Base-by-base conservation (phyloP, 495 filamentous ascomycete species). In the Acidiella bohemica region DNA sequence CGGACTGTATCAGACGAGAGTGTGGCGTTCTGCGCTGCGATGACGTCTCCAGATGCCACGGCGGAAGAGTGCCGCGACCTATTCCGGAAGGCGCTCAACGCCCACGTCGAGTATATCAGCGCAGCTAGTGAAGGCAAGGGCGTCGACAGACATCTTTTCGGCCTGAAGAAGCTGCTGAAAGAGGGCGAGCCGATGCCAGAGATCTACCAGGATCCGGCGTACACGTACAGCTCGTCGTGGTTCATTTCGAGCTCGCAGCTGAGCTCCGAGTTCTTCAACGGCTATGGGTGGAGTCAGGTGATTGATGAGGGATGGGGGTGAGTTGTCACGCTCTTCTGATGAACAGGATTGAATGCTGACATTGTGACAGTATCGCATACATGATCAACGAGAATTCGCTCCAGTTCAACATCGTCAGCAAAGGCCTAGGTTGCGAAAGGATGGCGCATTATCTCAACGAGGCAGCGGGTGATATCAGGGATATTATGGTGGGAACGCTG, bases 321-420 rank as follows among this genome's bases (percentile, higher is more conserved):
- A 52, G 57, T 56, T 14, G 22, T 42, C 14, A 22, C 17, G 33
- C 7, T 33, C 13, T n/a, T n/a, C n/a, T n/a, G n/a, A n/a, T n/a
- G n/a, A n/a, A n/a, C n/a, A n/a, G n/a, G n/a, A 50, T 18, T 26
- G 22, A 24, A 32, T 34, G 45, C 41, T 53, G 33, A 50, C 42
- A 3, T 25, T 2, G 10, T 22, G 36, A 7, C 41, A 58, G 57
- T 16, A 93, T 99, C 60, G 92, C 92, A 10, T 99, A 99, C 54
- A 99, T 99, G 92, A 95, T 99, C 54, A 99, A 99, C 56, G 90
- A 99, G 71, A 93, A 92, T 61, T 78, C 84, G 61, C 70, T 99
- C 46, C 88, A 95, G 72, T 96, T 96, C 72, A 99, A 99, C 68
- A 81, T 99, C 55, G 84, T 88, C 47, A 85, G 77, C 64, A 99